phyloP scores from a whole-genome alignment of 2,329 filamentous ascomycete species.

The Trichoderma brevicompactum region DNA sequence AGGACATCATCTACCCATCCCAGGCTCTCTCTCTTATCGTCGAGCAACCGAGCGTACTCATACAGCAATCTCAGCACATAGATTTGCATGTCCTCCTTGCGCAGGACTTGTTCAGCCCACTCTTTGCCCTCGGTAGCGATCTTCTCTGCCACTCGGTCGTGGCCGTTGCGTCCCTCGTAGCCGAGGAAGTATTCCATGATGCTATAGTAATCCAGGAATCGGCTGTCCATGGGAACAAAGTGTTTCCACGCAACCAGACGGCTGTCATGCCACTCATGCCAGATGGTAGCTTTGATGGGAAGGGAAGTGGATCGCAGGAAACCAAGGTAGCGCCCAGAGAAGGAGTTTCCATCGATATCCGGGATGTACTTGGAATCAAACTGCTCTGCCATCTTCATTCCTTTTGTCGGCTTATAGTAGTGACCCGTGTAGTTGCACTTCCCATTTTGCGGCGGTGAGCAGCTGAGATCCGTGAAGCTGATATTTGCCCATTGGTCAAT shows the following conservation, averaged over 20 bases:
- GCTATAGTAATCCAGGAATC: slow-evolving; percentile 72
- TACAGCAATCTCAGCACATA: slow-evolving; percentile 68
- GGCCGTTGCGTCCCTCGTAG: slow-evolving; percentile 50
- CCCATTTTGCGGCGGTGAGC: slow-evolving; percentile 45
- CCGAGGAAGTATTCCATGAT: slow-evolving; percentile 77
- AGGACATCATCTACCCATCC: slow-evolving; percentile 60
- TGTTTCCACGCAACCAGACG: slow-evolving; percentile 77
- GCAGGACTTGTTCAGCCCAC: slow-evolving; percentile 70
- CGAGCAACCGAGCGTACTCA: slow-evolving; percentile 63
- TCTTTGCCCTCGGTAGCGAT: slow-evolving; percentile 68
- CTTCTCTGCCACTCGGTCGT: slow-evolving; percentile 63
- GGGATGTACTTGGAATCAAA: slow-evolving; percentile 70
- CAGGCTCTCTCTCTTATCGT: slow-evolving; percentile 56
- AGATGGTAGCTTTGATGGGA: slow-evolving; percentile 78
- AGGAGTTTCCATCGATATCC: slow-evolving; percentile 77
- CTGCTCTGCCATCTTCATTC: slow-evolving; percentile 55
- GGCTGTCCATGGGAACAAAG: slow-evolving; percentile 78
- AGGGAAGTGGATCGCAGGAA: slow-evolving; percentile 72
- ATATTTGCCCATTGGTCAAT: slow-evolving; percentile 55
- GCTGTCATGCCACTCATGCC: slow-evolving; percentile 79
- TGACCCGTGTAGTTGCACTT: slow-evolving; percentile 55
- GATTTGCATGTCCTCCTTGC: slow-evolving; percentile 74
- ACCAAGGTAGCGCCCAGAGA: slow-evolving; percentile 69
- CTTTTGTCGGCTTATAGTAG: slow-evolving; percentile 48
- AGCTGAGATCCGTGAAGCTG: slow-evolving; percentile 60